A percentile compares a stretch with the other conserved stretches of the same genome.
Conservation (phyloP, 2,329 filamentous ascomycete genomes). For the Trichoderma asperellum region DNA sequence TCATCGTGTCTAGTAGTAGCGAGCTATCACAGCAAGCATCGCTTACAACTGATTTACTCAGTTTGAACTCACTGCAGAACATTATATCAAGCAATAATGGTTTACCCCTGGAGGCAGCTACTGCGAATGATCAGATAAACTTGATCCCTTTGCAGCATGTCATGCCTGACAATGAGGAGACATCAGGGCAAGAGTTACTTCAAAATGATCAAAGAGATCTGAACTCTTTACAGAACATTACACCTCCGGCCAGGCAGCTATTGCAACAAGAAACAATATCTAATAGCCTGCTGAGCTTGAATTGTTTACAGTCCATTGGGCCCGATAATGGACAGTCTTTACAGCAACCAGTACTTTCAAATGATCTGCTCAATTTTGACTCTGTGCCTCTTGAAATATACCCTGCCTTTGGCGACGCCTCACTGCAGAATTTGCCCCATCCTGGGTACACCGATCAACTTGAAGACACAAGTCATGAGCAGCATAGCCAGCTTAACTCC, state of each 20-base stretch:
- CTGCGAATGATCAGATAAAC: no score
- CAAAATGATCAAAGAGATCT: background rate
- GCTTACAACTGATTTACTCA: background rate
- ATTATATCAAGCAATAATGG: no score
- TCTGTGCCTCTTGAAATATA: conserved; percentile 16
- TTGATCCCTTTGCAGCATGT: no score
- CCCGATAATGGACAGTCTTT: background rate
- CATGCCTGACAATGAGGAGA: background rate
- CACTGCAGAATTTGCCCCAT: conserved; percentile 12
- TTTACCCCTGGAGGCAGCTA: no score
- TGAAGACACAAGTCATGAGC: background rate
- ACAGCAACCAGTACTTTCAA: background rate
- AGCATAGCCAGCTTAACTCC: background rate
- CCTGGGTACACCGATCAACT: background rate
- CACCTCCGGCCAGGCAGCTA: background rate
- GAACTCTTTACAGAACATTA: background rate
- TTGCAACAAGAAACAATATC: background rate
- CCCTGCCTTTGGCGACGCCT: background rate
- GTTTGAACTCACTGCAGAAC: background rate
- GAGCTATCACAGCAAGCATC: background rate
- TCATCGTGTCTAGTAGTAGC: background rate
- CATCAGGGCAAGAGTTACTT: background rate
- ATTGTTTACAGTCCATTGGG: background rate
- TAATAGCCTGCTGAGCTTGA: background rate
- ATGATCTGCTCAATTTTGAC: background rate